Evolutionary conservation across 306 rosid genomes (phyloP).

Genomic region (Lagenaria siceraria): DNA sequence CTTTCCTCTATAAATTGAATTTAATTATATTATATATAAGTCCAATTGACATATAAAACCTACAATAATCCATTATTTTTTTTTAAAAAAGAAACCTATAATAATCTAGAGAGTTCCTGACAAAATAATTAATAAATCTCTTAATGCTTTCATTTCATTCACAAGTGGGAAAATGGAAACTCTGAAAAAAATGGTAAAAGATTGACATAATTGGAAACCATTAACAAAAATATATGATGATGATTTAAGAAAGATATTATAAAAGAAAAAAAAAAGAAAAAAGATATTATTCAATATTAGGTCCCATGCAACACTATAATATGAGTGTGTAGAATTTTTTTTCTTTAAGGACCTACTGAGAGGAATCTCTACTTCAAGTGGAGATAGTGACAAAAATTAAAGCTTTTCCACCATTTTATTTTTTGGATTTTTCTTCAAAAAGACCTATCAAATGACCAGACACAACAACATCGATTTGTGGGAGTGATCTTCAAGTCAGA

Average conservation of each 20-base stretch:
- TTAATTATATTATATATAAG: neutral
- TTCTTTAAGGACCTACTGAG: neutral
- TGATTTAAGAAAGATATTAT: neutral
- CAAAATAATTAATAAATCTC: neutral
- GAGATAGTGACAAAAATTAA: neutral
- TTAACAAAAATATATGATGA: neutral
- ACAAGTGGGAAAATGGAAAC: neutral
- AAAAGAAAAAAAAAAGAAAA: too few species aligned
- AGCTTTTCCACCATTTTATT: neutral
- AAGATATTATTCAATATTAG: neutral
- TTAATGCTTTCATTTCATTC: conserved; percentile 7
- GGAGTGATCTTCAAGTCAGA: too few species aligned
- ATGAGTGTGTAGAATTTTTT: neutral
- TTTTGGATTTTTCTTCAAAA: neutral
- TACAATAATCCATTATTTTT: neutral
- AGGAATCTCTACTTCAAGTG: neutral
- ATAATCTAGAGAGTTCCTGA: neutral
- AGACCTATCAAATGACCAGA: too few species aligned
- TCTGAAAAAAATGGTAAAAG: neutral
- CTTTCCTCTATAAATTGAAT: neutral
- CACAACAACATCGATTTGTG: too few species aligned
- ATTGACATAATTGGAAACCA: neutral
- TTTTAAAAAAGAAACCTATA: neutral
- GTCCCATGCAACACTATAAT: neutral
- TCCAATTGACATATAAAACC: neutral